These are phyloP conservation scores for Prosopis cineraria DNA, from an alignment of 306 rosid species.

Conservation along the genomic window DNA sequence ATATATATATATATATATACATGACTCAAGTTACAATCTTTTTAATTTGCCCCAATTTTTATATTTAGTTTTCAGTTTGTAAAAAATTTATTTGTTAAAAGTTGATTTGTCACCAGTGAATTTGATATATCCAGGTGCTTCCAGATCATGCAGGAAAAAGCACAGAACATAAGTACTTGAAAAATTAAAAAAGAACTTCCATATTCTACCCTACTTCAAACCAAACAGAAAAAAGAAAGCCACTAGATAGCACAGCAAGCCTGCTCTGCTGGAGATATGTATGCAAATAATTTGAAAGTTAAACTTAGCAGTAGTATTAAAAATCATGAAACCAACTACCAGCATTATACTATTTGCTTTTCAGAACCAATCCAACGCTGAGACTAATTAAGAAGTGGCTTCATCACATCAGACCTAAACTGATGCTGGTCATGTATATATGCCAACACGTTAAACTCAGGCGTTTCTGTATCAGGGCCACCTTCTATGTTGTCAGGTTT, in stretches of 20 bases:
- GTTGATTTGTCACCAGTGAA: no score
- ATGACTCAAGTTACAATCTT: no score
- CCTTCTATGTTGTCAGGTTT: conserved; percentile 82
- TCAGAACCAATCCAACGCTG: background rate
- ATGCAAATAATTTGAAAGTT: background rate
- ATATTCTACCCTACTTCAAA: background rate
- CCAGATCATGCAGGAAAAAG: background rate
- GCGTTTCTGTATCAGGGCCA: conserved; percentile 71
- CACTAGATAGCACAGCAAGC: background rate
- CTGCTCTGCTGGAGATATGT: background rate
- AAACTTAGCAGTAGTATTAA: background rate
- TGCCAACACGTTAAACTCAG: conserved; percentile 91
- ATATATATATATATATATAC: no score
- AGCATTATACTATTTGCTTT: background rate
- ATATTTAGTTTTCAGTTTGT: no score
- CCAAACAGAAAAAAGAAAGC: background rate
- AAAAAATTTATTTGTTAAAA: no score
- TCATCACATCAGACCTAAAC: conserved; percentile 93
- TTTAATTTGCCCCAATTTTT: no score
- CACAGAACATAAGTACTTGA: conserved; percentile 1
- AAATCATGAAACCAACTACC: background rate
- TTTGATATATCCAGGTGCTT: conserved; percentile 95
- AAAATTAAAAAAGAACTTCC: background rate
- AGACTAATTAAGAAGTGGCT: conserved; percentile 92
- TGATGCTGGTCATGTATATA: conserved; percentile 93